Evolutionary conservation across 2,329 filamentous ascomycete species (phyloP), one percentile per base, ranked within the genome.

Genomic region (Fusarium brachygibbosum): DNA sequence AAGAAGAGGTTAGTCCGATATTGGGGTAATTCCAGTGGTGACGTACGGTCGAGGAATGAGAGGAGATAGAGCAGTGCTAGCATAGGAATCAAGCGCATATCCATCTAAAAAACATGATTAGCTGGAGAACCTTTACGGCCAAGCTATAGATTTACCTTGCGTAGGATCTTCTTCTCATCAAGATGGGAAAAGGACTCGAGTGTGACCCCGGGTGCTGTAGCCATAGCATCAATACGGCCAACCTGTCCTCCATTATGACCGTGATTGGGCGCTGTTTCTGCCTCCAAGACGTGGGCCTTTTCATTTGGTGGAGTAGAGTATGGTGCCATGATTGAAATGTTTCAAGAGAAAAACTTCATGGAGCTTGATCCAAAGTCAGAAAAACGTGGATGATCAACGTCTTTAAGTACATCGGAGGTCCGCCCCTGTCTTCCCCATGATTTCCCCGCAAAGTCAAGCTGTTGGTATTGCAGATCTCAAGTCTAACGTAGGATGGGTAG

Each of bases 41-140:
- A 74, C 79, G 73, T 68, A 81, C 84, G 83, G 75, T 93, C 90
- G 25, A 93, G 83, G 74, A 91, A 93, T 28, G 88, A 90, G 2
- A 93, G 82, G 0, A 93, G 81, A 71, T 92, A 93, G 1, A 93
- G 82, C 28, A 87, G 49, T 12, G 92, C 83, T 85, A 96, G 74
- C 90, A 86, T 85, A 0, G 88, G 88, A 16, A 87, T 84, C 23
- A 87, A 73, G 5, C 82, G 83, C 23, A 83, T 64, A 54, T 86
- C 85, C 81, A 87, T 85, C 83, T 86, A 28, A 5, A 17, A n/a
- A n/a, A n/a, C n/a, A 16, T n/a, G 6, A 5, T 8, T 32, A 37
- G 10, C 21, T 29, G 14, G 2, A 4, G 14, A 4, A 28, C 8
- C 6, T 3, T 4, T 11, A 1, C 6, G 5, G 16, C 4, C 8